Evolutionary conservation across 2,329 filamentous ascomycete species (phyloP).

Genomic region (Pyrenochaeta sp.): DNA sequence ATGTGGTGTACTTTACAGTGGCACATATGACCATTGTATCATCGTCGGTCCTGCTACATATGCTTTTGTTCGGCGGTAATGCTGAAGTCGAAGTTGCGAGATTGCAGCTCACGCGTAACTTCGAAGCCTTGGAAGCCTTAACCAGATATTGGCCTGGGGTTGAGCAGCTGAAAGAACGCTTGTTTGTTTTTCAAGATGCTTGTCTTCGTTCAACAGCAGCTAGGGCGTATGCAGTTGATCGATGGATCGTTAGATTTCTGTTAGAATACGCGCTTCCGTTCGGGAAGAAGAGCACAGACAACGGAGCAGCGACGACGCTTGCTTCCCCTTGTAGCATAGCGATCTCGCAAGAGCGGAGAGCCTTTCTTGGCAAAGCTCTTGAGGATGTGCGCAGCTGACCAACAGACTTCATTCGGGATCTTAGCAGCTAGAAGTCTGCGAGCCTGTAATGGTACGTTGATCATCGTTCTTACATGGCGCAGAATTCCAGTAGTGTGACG

Average conservation of each 20-base stretch:
- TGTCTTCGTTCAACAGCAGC: constrained; percentile 32
- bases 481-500: no score
- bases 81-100: constrained; percentile 47
- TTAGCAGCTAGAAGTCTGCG: no score
- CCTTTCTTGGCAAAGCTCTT: constrained; percentile 1
- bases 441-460: no score
- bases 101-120: constrained; percentile 53
- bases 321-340: not conserved
- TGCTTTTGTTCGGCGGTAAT: constrained; percentile 52
- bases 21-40: constrained; percentile 58
- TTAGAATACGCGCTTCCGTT: constrained; percentile 39
- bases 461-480: no score
- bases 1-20: constrained; percentile 55
- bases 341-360: constrained; percentile 1
- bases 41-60: constrained; percentile 58
- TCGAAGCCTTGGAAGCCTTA: constrained; percentile 53
- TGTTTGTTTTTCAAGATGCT: constrained; percentile 53
- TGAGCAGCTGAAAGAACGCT: constrained; percentile 42
- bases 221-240: constrained; percentile 26
- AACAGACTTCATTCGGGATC: no score
- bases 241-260: constrained; percentile 44
- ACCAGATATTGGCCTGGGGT: constrained; percentile 49
- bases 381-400: not conserved
- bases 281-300: constrained; percentile 1
- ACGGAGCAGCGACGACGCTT: not conserved